Evolutionary conservation across 129 eudicot genomes (phyloP), one percentile per base, ranked within the genome.

Genomic region (Saussurea involucrata): DNA sequence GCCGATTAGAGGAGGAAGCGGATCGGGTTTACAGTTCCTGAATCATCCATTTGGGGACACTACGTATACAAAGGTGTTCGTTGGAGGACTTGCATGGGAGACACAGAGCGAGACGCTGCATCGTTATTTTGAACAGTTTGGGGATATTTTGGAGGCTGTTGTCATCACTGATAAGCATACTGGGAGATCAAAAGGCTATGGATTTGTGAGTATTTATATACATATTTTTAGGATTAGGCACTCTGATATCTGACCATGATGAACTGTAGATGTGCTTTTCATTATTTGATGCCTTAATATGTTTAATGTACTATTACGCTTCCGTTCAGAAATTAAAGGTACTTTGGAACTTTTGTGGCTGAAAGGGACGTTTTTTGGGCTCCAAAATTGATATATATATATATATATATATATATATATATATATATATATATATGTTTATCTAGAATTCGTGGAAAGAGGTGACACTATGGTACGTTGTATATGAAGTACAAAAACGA

Each of bases 51-150:
- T 81, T 64, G 86, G 84, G 82, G 91, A 84, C 24, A 84, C 88
- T 0, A 87, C 88, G 0, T 78, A 81, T 42, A 87, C 88, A 13
- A 87, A 87, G 80, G 83, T 87, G 66, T 87, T 87, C 34, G 91
- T 87, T 27, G 91, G 91, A 21, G 91, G 91, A 1, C 75, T 87
- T 58, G 91, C 91, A 7, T 87, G 91, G 91, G 88, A 84, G 73
- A 87, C 91, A 17, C 79, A 87, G 66, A 87, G 88, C 60, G 91
- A 87, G 20, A 84, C 85, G 17, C 71, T 87, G 61, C 88, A 81
- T 64, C 80, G 77, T 18, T 73, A 79, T 70, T 87, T 87, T 73
- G 85, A 84, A 75, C 88, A 82, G 55, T 87, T 78, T 85, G 91
- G 91, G 65, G 86, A 84, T 42, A 87, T 87, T 75, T 58, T 84